These are phyloP conservation scores for Neofusicoccum sp. DNA, from an alignment of 2,329 filamentous ascomycete species.

Conservation along the genomic window DNA sequence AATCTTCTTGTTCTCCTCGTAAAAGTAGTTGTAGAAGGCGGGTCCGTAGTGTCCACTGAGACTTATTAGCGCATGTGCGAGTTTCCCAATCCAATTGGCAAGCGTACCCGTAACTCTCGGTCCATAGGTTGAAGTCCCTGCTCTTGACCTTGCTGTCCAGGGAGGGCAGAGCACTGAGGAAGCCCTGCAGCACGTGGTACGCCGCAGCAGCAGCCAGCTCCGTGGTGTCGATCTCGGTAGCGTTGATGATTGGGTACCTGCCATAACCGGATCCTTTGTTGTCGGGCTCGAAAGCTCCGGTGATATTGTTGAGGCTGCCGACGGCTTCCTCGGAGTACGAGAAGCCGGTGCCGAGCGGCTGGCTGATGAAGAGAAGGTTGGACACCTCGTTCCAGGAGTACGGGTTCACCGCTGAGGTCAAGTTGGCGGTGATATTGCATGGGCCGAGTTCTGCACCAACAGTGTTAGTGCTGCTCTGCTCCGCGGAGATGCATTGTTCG, in stretches of 20 bases:
- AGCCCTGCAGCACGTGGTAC: conserved; percentile 57
- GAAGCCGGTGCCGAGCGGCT: conserved; percentile 60
- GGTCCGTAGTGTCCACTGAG: conserved; percentile 51
- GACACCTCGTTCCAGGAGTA: conserved; percentile 60
- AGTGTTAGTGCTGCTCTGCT: background rate
- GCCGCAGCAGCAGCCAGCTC: conserved; percentile 55
- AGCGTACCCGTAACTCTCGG: conserved; percentile 45
- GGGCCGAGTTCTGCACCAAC: conserved; percentile 36
- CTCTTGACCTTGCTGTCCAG: conserved; percentile 48
- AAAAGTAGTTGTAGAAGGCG: conserved; percentile 58
- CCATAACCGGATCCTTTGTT: conserved; percentile 44
- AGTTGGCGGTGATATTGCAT: conserved; percentile 39
- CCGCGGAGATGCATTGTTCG: background rate
- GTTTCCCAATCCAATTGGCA: conserved; percentile 25
- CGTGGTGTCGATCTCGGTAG: conserved; percentile 53
- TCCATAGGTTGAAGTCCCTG: conserved; percentile 59
- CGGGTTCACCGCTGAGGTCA: conserved; percentile 48
- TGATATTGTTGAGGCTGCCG: conserved; percentile 38
- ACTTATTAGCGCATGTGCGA: conserved; percentile 22
- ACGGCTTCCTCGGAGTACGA: conserved; percentile 40
- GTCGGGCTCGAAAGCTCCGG: conserved; percentile 47
- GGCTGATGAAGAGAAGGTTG: conserved; percentile 62
- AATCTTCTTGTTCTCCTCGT: conserved; percentile 57
- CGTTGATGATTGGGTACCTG: conserved; percentile 51
- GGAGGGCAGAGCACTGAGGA: conserved; percentile 49